Base-by-base conservation (phyloP, 441 rosid species). In the Aleurites moluccanus region DNA sequence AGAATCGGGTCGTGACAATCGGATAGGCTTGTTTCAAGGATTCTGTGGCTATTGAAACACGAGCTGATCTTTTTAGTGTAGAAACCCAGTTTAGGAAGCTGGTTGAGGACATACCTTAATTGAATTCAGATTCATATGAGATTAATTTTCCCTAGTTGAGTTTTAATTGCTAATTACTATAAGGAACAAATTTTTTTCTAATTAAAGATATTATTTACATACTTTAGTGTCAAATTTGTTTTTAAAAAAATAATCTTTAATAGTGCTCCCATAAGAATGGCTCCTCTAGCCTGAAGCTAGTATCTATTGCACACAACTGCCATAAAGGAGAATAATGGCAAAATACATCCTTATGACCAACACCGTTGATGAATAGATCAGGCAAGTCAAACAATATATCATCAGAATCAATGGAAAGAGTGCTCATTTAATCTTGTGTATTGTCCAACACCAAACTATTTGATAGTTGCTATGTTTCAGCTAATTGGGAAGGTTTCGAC, bases 371-470 rank as follows among this genome's bases (percentile, higher is more conserved):
- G 80, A 81, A 83, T 65, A 92, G 89, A 84, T 92, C 96, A n/a
- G 97, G 97, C 44, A 92, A 80, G 80, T 90, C 95, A 78, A 92
- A 92, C 84, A 92, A 73, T 21, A 80, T 70, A n/a, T 86, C 91
- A 2, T 88, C 92, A 5, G 66, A 83, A 64, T 86, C 85, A 53
- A 74, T 68, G 21, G 86, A 81, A 6, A 82, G 79, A 67, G 85
- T 86, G 65, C 85, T 76, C 59, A 79, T 76, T 56, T 82, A 87
- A 76, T 85, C 87, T 67, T 73, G 85, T 50, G 76, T 38, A 55
- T 57, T 73, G 53, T 81, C 84, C 15, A 74, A 62, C 59, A 65
- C 75, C 76, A 73, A 69, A 70, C 75, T 73, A 57, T 75, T 73
- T 25, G 87, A 80, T 33, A 74, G 50, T 40, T 49, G 79, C 75